Evolutionary conservation across 108 stramenopile genomes (phyloP), one percentile per base, ranked within the genome.

Genomic region (Craspedostauros australis): DNA sequence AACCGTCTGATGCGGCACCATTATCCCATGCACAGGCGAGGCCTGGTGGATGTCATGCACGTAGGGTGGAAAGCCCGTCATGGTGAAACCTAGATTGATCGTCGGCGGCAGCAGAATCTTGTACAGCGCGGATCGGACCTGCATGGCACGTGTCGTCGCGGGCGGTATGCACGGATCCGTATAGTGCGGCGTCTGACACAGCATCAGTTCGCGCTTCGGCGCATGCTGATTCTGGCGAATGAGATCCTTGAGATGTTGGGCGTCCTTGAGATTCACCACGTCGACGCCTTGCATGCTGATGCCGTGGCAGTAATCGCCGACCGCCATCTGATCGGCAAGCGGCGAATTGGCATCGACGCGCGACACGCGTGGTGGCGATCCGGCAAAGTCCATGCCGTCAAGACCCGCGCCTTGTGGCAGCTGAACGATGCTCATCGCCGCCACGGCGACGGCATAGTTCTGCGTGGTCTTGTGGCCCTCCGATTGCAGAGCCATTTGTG

Each of bases 11-110:
- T 52, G 43, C 16, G 43, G 42, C 34, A 31, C 27, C 6, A 63
- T 14, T 12, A 50, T 50, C 37, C 51, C 52, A 6, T 15, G 7
- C 62, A 52, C 25, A 19, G 25, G 34, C 4, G 53, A 54, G 2
- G 11, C 16, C 4, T 54, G 28, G 12, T 29, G 33, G 5, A 59
- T 46, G 5, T 18, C 5, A 3, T 14, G 25, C 3, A 59, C 39
- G 33, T 48, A 21, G 34, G 57, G 57, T 36, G 57, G 57, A 44
- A 59, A 59, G 23, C 57, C 46, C 12, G 19, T 6, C 31, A 59
- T 11, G 34, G 7, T 25, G 38, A 59, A 6, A 2, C 57, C 57
- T 24, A 59, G 28, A 23, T 43, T 26, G 7, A 36, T 4, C 7
- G 33, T 20, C 2, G 46, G 12, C 4, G 57, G 46, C 22, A 59